Percentiles rank a stretch among this genome's conserved stretches.
These are phyloP conservation scores for Effrenium voratum DNA, from an alignment of 73 alveolate species.

Conservation along the genomic window DNA sequence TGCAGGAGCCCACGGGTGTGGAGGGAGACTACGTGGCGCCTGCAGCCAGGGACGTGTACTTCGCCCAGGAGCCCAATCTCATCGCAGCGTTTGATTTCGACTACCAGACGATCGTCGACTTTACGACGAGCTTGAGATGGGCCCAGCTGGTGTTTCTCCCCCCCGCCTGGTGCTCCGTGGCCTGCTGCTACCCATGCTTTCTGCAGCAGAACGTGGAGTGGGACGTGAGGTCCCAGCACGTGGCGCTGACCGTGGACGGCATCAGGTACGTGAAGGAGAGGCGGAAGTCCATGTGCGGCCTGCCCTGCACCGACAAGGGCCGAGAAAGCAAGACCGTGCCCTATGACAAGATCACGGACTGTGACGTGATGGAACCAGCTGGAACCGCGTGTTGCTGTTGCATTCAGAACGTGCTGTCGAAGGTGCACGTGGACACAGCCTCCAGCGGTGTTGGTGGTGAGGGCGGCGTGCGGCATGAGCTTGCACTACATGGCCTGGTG, in stretches of 20 bases:
- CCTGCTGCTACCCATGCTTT: constrained; percentile 57
- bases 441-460: constrained; percentile 49
- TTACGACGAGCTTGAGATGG: constrained; percentile 9
- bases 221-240: constrained; percentile 77
- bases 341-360: constrained; percentile 85
- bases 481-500: constrained; percentile 73
- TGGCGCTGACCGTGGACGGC: constrained; percentile 81
- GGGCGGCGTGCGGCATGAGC: constrained; percentile 29
- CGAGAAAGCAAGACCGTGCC: constrained; percentile 87
- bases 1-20: no score
- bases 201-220: constrained; percentile 81
- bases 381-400: constrained; percentile 91
- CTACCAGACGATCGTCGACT: constrained; percentile 9
- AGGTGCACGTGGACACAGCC: constrained; percentile 79
- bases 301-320: constrained; percentile 73
- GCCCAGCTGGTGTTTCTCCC: constrained; percentile 41
- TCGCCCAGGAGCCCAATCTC: constrained; percentile 71
- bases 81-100: constrained; percentile 87
- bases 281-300: constrained; percentile 63
- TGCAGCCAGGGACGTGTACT: constrained; percentile 61
- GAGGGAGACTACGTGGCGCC: constrained; percentile 93
- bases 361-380: constrained; percentile 89
- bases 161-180: constrained; percentile 18
- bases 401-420: constrained; percentile 79
- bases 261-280: constrained; percentile 83